A percentile compares a stretch with the other conserved stretches of the same genome.
Evolutionary conservation across 495 filamentous ascomycete species (phyloP).

Genomic region (Antarctomyces pellizariae): DNA sequence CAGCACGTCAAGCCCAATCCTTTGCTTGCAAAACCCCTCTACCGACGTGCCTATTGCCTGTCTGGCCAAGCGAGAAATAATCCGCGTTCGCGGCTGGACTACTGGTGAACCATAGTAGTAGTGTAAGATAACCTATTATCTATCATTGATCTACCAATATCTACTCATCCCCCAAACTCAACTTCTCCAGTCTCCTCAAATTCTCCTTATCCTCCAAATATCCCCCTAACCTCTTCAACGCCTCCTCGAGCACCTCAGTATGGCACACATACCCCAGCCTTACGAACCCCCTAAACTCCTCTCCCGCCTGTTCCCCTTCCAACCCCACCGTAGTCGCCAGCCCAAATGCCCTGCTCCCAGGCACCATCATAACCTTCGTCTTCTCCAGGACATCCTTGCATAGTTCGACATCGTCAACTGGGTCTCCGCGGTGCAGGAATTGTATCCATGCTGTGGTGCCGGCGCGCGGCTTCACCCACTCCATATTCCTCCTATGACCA

Average conservation of each 20-base stretch:
- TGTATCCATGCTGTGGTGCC: conserved; percentile 67
- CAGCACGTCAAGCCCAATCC: too few relatives aligned
- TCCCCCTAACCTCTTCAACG: conserved; percentile 29
- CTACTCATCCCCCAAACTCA: neutral
- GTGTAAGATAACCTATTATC: neutral
- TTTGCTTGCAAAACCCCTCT: too few relatives aligned
- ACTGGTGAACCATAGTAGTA: neutral
- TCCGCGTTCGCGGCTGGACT: neutral
- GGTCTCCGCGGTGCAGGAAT: conserved; percentile 38
- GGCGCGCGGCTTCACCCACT: conserved; percentile 54
- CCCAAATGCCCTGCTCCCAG: conserved; percentile 58
- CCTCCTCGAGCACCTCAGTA: conserved; percentile 44
- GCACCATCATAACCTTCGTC: conserved; percentile 59
- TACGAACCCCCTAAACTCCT: conserved; percentile 57
- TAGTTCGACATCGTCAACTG: conserved; percentile 49
- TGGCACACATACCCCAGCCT: conserved; percentile 59
- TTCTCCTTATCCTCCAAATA: conserved; percentile 42
- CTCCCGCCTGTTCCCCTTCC: too few relatives aligned
- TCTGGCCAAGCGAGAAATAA: too few relatives aligned
- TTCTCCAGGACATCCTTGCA: conserved; percentile 44
- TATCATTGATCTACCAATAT: neutral
- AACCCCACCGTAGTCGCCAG: too few relatives aligned
- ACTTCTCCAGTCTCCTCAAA: conserved; percentile 2
- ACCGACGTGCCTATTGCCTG: too few relatives aligned
- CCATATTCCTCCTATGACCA: conserved; percentile 33